A percentile compares a stretch with the other conserved stretches of the same genome.
phyloP scores from a whole-genome alignment of 78 protist species.

The Dictyostelium intermedium region DNA sequence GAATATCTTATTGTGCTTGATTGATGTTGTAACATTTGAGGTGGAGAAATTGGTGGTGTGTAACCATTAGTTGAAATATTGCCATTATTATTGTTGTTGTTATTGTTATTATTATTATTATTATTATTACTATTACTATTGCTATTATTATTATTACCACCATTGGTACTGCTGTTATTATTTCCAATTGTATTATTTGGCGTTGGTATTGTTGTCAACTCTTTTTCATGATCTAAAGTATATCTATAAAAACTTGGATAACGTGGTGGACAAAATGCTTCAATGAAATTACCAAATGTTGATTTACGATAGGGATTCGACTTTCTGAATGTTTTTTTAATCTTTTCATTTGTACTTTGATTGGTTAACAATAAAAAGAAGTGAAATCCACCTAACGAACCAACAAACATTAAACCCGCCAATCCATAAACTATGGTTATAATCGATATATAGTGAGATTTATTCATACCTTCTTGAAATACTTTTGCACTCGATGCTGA shows the following conservation, averaged over 20 bases:
- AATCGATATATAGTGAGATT: slow-evolving; percentile 50
- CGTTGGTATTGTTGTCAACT: not conserved
- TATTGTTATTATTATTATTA: not conserved
- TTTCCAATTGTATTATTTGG: not conserved
- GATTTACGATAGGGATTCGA: slow-evolving; percentile 26
- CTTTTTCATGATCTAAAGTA: not conserved
- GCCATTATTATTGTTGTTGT: not conserved
- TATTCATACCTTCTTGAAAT: slow-evolving; percentile 21
- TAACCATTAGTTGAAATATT: not conserved
- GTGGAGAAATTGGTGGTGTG: not conserved
- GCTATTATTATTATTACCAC: too few species aligned
- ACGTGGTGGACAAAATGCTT: slow-evolving; percentile 38
- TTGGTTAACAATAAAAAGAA: slow-evolving; percentile 20
- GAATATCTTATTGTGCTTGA: not conserved
- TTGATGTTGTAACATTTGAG: not conserved
- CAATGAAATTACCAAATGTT: not conserved
- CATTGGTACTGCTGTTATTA: not conserved
- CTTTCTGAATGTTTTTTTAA: slow-evolving; percentile 34
- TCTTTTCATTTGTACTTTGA: slow-evolving; percentile 71
- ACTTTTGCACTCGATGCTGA: not conserved
- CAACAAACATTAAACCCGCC: slow-evolving; percentile 65
- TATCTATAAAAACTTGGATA: slow-evolving; percentile 20
- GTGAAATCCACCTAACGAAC: slow-evolving; percentile 71
- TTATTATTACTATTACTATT: too few species aligned
- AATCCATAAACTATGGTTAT: slow-evolving; percentile 52